Evolutionary conservation across 495 filamentous ascomycete species (phyloP), one percentile per base, ranked within the genome.

Genomic region (Pseudotulostoma volvatum): DNA sequence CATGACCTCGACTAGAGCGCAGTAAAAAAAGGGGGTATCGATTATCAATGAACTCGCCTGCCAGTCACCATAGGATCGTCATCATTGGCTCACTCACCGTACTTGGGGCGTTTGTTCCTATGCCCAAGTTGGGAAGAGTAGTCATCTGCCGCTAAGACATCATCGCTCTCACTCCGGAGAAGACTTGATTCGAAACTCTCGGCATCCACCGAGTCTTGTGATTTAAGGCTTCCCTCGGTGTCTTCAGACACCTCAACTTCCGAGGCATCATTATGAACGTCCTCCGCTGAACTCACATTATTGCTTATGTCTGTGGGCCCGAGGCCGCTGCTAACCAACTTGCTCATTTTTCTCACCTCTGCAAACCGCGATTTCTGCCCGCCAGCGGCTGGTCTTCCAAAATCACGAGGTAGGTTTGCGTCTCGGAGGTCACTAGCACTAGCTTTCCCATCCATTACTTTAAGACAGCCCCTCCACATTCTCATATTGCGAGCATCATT

Each of bases 401-500:
- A 34, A 8, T 49, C 47, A 5, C 44, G 40, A 0, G 51, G 49
- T 9, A 52, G 44, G 33, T 48, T 49, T 1, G 55, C 52, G 0
- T 47, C 43, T 11, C 47, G 41, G 23, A 46, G 19, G 37, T 59
- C 55, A 2, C 35, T 44, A n/a, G 44, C 21, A 7, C 17, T 47
- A n/a, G 52, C 52, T 1, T 11, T 57, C 8, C 59, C 57, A 38
- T 66, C 54, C 8, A 68, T 36, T 17, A 70, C 54, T 18, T 53
- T 56, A 25, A 71, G 45, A 8, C 59, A 53, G 0, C 57, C 56
- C n/a, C 57, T 53, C 67, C 67, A 71, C 42, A 55, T 56, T 30
- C 49, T 50, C 4, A 61, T 48, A 34, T 68, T 54, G 9, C 69
- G 60, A 11, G 56, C 50, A 1, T 53, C 49, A 28, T 64, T 67